Evolutionary conservation across 441 rosid genomes (phyloP).

Genomic region (Adansonia grandidieri): DNA sequence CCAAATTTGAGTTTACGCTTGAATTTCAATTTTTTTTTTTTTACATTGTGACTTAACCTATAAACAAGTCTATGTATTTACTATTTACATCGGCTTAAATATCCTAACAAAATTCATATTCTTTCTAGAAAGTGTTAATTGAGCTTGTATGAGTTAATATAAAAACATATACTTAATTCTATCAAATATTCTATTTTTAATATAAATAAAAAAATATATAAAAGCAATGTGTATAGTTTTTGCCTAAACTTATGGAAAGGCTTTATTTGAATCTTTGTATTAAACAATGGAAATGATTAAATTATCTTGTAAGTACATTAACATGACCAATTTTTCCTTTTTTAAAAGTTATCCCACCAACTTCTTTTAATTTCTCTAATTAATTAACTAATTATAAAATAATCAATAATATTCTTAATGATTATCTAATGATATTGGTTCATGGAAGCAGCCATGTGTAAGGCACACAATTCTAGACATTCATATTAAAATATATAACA

Average conservation of each 20-base stretch:
- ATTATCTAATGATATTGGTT: constrained; percentile 20
- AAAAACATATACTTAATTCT: too few relatives aligned
- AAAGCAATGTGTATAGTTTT: neutral
- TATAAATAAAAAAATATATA: too few relatives aligned
- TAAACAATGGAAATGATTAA: neutral
- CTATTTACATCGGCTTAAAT: too few relatives aligned
- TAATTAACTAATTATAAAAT: neutral
- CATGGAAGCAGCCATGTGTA: constrained; percentile 27
- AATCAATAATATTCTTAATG: neutral
- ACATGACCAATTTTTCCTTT: neutral
- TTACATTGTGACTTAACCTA: too few relatives aligned
- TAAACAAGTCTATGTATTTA: too few relatives aligned
- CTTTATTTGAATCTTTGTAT: neutral
- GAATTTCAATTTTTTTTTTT: too few relatives aligned
- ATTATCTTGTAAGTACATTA: neutral
- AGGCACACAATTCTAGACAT: neutral
- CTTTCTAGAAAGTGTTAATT: too few relatives aligned
- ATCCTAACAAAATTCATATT: too few relatives aligned
- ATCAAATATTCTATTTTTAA: too few relatives aligned
- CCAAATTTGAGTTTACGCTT: too few relatives aligned
- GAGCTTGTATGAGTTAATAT: too few relatives aligned
- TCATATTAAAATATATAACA: neutral
- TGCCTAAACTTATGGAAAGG: neutral
- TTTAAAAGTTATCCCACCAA: neutral
- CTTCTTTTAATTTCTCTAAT: neutral